phyloP scores from a whole-genome alignment of 306 rosid species.

The Rosa multiflora region DNA sequence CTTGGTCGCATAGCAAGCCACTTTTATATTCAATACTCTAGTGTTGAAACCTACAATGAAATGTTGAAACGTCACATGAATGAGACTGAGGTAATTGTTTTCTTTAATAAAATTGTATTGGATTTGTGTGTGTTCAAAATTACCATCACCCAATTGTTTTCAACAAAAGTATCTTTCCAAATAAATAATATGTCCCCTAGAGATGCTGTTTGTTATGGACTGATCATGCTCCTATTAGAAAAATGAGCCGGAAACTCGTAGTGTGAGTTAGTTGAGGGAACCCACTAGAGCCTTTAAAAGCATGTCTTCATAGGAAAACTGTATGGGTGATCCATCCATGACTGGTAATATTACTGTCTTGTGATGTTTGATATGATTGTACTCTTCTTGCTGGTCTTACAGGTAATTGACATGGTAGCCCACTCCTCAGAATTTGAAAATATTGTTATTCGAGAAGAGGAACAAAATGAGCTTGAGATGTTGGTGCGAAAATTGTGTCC shows the following conservation, averaged over 20 bases:
- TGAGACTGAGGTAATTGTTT: slow-evolving; percentile 78
- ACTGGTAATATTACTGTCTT: neutral
- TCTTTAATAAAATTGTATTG: slow-evolving; percentile 8
- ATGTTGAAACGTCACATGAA: slow-evolving; percentile 90
- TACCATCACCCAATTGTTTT: neutral
- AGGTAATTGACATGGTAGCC: slow-evolving; percentile 95
- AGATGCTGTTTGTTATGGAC: neutral
- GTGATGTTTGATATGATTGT: slow-evolving; percentile 6
- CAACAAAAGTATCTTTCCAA: neutral
- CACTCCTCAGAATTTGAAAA: slow-evolving; percentile 94
- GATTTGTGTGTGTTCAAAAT: neutral
- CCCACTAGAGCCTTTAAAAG: neutral
- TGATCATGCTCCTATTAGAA: neutral
- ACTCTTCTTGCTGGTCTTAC: slow-evolving; percentile 24
- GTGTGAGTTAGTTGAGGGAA: neutral
- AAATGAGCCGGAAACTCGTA: neutral
- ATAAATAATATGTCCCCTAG: neutral
- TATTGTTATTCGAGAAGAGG: slow-evolving; percentile 97
- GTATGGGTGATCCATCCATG: neutral
- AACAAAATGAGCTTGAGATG: slow-evolving; percentile 88
- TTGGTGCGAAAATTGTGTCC: slow-evolving; percentile 77
- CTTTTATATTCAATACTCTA: slow-evolving; percentile 93
- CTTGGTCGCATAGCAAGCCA: slow-evolving; percentile 99
- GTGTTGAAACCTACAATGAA: slow-evolving; percentile 96
- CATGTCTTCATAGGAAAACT: neutral